Evolutionary conservation across 768 basidiomycete genomes (phyloP), one percentile per base, ranked within the genome.

Genomic region (Tephrocybe sp.): DNA sequence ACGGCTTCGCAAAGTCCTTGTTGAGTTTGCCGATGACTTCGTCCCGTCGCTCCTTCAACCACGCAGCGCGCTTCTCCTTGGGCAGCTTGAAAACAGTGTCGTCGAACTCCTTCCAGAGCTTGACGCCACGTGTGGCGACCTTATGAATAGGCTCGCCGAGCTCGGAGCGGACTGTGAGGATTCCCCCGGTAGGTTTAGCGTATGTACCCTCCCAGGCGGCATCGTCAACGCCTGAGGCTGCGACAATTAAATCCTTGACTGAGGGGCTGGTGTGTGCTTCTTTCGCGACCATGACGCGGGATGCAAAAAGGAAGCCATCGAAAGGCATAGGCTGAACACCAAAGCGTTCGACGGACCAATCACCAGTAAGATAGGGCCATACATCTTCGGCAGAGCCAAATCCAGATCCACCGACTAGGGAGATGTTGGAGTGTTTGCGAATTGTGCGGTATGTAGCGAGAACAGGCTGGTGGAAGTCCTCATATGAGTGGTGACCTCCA

Each of bases 131-230:
- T 34, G 86, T 99, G 27, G 97, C 94, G 63, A 99, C 91, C 76
- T 99, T 99, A 76, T 99, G 97, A 59, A 98, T 98, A 10, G 97
- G 97, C 68, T 99, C 97, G 33, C 94, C 94, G 42, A 99, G 81
- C 75, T 99, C 97, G 3, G 95, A 98, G 57, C 87, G 89, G 53
- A 99, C 97, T 5, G 95, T 98, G 53, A 98, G 79, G 57, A 98
- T 88, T 29, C 97, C 95, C 49, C 95, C 97, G 5, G 94, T 97
- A 52, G 94, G 88, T 70, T 91, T 93, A 55, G 77, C 70, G 66
- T 98, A 98, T 0, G 97, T 97, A 27, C 88, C 90, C 65, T 98
- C 95, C 93, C 94, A 98, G 48, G 86, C 75, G 44, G 73, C 79
- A 61, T 98, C 94, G 25, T 82, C 79, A 31, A 97, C 94, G 69